These are phyloP conservation scores for Epichloe amarillans DNA, from an alignment of 2,329 filamentous ascomycete species.

Conservation along the genomic window DNA sequence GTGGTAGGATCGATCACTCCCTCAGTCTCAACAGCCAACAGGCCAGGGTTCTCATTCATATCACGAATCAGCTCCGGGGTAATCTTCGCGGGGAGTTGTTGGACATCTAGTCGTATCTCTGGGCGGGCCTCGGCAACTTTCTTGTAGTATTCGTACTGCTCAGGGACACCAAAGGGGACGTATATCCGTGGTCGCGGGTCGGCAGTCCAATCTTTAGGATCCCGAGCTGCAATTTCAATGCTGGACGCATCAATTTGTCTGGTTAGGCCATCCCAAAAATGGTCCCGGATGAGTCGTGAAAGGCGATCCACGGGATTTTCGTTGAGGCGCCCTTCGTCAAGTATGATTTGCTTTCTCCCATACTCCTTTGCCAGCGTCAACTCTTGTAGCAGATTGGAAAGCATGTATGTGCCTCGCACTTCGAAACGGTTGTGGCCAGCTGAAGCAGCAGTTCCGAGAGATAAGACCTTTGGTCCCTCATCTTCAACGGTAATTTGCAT, in stretches of 20 bases:
- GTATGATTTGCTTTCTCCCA: conserved; percentile 74
- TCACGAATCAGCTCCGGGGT: conserved; percentile 70
- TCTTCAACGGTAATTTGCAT: conserved; percentile 98
- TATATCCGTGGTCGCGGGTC: conserved; percentile 88
- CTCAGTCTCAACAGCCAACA: conserved; percentile 83
- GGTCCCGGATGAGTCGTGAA: conserved; percentile 71
- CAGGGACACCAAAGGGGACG: conserved; percentile 68
- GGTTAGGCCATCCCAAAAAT: conserved; percentile 88
- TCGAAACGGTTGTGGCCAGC: conserved; percentile 81
- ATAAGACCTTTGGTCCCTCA: conserved; percentile 78
- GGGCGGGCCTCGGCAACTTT: conserved; percentile 66
- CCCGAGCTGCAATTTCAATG: conserved; percentile 72
- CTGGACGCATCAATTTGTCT: conserved; percentile 78
- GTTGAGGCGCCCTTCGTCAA: conserved; percentile 82
- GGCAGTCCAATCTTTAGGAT: conserved; percentile 91
- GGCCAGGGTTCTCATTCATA: conserved; percentile 75
- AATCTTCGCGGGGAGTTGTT: conserved; percentile 61
- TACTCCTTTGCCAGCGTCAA: conserved; percentile 85
- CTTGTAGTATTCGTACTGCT: conserved; percentile 82
- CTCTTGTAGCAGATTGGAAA: conserved; percentile 92
- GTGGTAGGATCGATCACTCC: conserved; percentile 48
- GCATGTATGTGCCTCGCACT: conserved; percentile 90
- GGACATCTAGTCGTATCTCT: conserved; percentile 77
- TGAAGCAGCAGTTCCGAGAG: conserved; percentile 72
- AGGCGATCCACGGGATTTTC: conserved; percentile 90